Base-by-base conservation (phyloP, 768 basidiomycete genomes). In the Tephrocybe rancida region DNA sequence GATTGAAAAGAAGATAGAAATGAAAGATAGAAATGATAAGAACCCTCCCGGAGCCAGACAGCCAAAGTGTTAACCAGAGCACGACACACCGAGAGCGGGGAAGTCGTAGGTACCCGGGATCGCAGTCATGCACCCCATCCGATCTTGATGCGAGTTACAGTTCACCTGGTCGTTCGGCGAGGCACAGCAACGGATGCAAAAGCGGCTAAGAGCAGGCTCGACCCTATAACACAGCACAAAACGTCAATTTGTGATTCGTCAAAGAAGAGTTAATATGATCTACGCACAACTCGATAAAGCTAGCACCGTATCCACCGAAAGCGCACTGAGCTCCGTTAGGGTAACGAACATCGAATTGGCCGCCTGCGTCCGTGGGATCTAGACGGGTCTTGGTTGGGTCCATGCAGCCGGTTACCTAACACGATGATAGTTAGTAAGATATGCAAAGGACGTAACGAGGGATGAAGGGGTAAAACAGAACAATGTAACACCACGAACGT, bases 241-340 rank as follows among this genome's bases (percentile, higher is more conserved):
- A 14, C 5, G 16, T 49, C 2, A 43, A n/a, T n/a, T n/a, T n/a
- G 1, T 18, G 19, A 32, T 37, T 10, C n/a, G 24, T 42, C 26
- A 26, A 35, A 30, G 44, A 9, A 39, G 10, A n/a, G 21, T 30
- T 42, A 16, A 22, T 11, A 19, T 14, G 29, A 18, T 35, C 14
- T 27, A 55, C 54, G 51, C 50, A 80, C 81, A 72, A 70, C 61
- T 81, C 70, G 34, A 81, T 79, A 54, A 82, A 81, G 51, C 80
- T 81, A 34, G 78, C 77, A 5, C 73, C 78, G 39, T 72, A 75
- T 4, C 80, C 80, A 37, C 80, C 80, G 52, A 75, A 81, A 3
- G 71, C 70, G 64, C 80, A 81, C 44, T 78, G 76, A 19, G 80
- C 80, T n/a, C 80, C 80, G 45, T 81, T 74, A 1, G 79, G 80